phyloP scores from a whole-genome alignment of 73 alveolate genomes.

The Diophrys sp. region DNA sequence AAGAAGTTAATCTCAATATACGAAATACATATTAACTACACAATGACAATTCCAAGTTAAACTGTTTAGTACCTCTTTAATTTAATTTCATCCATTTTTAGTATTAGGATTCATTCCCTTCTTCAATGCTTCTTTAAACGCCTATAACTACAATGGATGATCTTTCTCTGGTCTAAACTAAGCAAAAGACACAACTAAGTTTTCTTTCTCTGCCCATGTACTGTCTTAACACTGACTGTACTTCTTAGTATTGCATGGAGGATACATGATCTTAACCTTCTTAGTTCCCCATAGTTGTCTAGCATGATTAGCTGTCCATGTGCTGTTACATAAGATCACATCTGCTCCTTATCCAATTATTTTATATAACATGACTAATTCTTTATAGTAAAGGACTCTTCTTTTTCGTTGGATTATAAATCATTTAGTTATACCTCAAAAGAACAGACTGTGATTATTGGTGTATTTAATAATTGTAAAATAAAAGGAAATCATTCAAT shows the following conservation, averaged over 20 bases:
- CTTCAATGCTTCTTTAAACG: constrained; percentile 17
- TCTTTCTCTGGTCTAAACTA: constrained; percentile 98
- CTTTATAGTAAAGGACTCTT: constrained; percentile 81
- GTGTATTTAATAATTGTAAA: no score
- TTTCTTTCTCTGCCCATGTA: constrained; percentile 40
- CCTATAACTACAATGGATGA: constrained; percentile 77
- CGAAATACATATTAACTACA: no score
- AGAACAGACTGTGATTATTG: no score
- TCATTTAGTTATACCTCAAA: neutral
- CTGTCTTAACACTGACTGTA: constrained; percentile 50
- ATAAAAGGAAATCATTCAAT: no score
- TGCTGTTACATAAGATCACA: constrained; percentile 75
- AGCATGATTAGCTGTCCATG: constrained; percentile 91
- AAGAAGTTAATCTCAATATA: no score
- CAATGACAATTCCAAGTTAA: no score
- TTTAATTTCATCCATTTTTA: no score
- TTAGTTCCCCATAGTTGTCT: constrained; percentile 65
- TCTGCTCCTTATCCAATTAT: constrained; percentile 75
- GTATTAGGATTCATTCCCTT: neutral
- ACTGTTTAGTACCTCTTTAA: no score
- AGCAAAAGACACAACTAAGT: constrained; percentile 90
- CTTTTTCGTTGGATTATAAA: neutral
- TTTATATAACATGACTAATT: constrained; percentile 65
- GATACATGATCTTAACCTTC: constrained; percentile 71
- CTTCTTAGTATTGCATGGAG: constrained; percentile 89